A percentile compares a stretch with the other conserved stretches of the same genome.
These are phyloP conservation scores for Saturnispora galanensis DNA, from an alignment of 805 yeast species.

Conservation along the genomic window DNA sequence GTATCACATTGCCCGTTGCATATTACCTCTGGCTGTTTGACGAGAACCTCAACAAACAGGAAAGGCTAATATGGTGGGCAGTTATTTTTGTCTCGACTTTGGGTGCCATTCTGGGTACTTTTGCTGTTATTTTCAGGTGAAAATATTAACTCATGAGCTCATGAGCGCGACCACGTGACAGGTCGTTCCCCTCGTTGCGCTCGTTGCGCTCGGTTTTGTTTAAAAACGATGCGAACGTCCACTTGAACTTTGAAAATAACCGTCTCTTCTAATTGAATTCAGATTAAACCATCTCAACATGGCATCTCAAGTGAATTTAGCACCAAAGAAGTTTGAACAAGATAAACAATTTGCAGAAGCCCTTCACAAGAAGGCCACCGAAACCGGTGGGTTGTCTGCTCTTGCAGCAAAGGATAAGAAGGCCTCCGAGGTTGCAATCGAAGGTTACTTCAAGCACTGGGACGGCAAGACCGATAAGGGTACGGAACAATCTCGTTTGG, in stretches of 20 bases:
- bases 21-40: slow-evolving; percentile 57
- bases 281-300: slow-evolving; percentile 1
- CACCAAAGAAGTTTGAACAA: slow-evolving; percentile 44
- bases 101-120: slow-evolving; percentile 51
- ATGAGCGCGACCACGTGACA: not conserved
- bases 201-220: slow-evolving; percentile 5
- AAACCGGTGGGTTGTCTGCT: slow-evolving; percentile 66
- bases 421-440: slow-evolving; percentile 76
- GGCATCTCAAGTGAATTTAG: slow-evolving; percentile 25
- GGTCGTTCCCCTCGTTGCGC: not conserved
- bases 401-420: slow-evolving; percentile 64
- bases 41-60: slow-evolving; percentile 28
- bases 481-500: slow-evolving; percentile 63
- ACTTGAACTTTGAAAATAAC: not conserved
- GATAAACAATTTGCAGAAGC: slow-evolving; percentile 75
- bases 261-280: no score
- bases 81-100: slow-evolving; percentile 33
- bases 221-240: not conserved
- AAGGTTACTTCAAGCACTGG: slow-evolving; percentile 95
- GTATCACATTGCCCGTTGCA: slow-evolving; percentile 66
- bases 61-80: not conserved
- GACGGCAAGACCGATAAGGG: slow-evolving; percentile 74
- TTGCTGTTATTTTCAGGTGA: slow-evolving; percentile 33
- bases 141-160: no score
- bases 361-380: slow-evolving; percentile 69